phyloP scores from a whole-genome alignment of 2,329 filamentous ascomycete species.

The Penicillium sp. region DNA sequence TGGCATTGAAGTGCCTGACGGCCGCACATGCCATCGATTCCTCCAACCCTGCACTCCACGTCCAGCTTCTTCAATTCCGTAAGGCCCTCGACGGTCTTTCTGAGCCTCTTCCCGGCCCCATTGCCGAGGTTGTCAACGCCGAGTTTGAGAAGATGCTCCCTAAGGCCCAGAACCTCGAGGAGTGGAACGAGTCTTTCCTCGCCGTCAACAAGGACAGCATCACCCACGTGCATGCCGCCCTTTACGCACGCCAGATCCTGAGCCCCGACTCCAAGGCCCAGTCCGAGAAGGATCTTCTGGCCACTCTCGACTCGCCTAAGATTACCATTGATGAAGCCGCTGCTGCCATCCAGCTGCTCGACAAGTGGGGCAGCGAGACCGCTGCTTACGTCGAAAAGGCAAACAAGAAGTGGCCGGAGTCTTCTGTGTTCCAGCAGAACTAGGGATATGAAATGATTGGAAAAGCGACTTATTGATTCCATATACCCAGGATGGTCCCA shows the following conservation, averaged over 20 bases:
- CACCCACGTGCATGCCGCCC: constrained; percentile 63
- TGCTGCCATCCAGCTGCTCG: constrained; percentile 54
- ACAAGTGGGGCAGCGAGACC: constrained; percentile 54
- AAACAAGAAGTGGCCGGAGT: constrained; percentile 42
- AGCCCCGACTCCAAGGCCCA: constrained; percentile 57
- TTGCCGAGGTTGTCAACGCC: constrained; percentile 67
- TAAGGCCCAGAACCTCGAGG: constrained; percentile 57
- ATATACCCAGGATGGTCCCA: no score
- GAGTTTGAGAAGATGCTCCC: constrained; percentile 65
- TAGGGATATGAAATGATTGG: no score
- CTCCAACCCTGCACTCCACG: constrained; percentile 70
- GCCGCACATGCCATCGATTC: constrained; percentile 71
- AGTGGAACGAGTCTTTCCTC: constrained; percentile 68
- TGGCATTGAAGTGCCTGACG: constrained; percentile 82
- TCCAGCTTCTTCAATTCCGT: constrained; percentile 71
- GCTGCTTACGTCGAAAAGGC: constrained; percentile 50
- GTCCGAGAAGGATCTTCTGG: constrained; percentile 63
- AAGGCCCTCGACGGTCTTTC: constrained; percentile 59
- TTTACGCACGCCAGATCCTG: constrained; percentile 61
- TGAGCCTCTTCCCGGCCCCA: constrained; percentile 61
- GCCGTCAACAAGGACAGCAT: constrained; percentile 63
- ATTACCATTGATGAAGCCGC: constrained; percentile 59
- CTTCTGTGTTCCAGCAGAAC: constrained; percentile 36
- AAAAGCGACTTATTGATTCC: no score
- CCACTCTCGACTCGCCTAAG: constrained; percentile 54